Base-by-base conservation (phyloP, 1,284 basidiomycete species). In the Puccinia triticina region DNA sequence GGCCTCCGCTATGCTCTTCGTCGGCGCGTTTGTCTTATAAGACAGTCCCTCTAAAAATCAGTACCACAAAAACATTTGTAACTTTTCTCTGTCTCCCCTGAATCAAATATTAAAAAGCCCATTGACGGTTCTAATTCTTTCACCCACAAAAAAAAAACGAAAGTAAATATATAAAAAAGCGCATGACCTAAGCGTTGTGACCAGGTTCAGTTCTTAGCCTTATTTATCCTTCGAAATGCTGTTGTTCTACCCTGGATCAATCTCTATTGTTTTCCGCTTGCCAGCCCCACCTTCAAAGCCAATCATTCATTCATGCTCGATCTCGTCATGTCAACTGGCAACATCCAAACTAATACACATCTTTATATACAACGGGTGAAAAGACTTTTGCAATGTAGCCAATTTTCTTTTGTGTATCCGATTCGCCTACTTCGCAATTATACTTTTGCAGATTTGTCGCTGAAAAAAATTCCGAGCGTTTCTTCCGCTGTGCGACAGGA, bases 1-100 rank as follows among this genome's bases (percentile, higher is more conserved):
- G 5, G 71, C 16, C 55, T 34, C 55, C 50, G 48, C 34, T 18
- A 55, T 32, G 48, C 29, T 73, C 48, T 34, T 57, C 7, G 48
- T 53, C 7, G 71, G 71, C 1, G 71, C 50, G 26, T 73, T 73
- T 16, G 37, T 57, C 50, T 55, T 73, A n/a, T 73, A n/a, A 73
- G 50, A 34, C 12, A 26, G 7, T 23, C 0, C 3, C 71, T n/a
- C 11, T 11, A 34, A 10, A 72, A 2, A 29, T 4, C 7, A 10
- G 3, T 72, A n/a, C 46, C 16, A 11, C 48, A 53, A 55, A 73
- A 53, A 55, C 55, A 29, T 26, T 66, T 48, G 40, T 29, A 46
- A n/a, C 29, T 5, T 48, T 4, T 69, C 26, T 12, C 46, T 48
- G 16, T n/a, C 14, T 14, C 0, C 43, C 40, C 40, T 43, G 12